Base-by-base conservation (phyloP, 768 basidiomycete genomes). In the Serendipita sp. region DNA sequence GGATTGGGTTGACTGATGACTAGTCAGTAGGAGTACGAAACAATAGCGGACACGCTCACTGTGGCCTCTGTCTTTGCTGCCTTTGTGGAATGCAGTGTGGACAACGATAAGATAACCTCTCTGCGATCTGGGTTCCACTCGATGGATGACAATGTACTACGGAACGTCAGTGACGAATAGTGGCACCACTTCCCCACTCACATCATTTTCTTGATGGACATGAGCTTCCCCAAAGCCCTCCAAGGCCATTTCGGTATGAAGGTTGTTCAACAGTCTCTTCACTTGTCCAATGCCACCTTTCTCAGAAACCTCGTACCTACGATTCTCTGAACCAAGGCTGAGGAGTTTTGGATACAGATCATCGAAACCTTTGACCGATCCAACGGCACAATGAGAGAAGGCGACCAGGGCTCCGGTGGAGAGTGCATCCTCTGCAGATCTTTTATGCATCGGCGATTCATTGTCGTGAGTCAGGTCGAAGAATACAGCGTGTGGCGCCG, bases 401-500 rank as follows among this genome's bases (percentile, higher is more conserved):
- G 94, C 82, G 17, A 88, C 87, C n/a, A 98, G 77, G 22, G 91
- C 90, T 2, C 90, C 96, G 0, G 90, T 92, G 5, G 91, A 86
- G n/a, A 99, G 81, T 0, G 92, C 88, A 72, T 98, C 93, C 72
- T 98, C 92, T 4, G 94, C 90, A 0, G 88, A 87, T 41, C 92
- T 84, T 72, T 95, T 98, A 74, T 90, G 82, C 14, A 85, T 73
- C 1, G 87, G 88, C 1, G 93, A 86, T 72, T 98, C 92, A 70
- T 99, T 99, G 74, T 99, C 96, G 73, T 99, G 96, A 0, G 96
- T 98, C 63, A 90, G 78, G 72, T 99, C 96, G 73, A 91, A 98
- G 69, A 97, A 78, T 34, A 98, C 79, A 0, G 96, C 91, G 70
- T 99, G 96, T 0, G 96, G 96, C 41, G 78, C 73, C 0, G 90